These are phyloP conservation scores for Boletus sp. DNA, from an alignment of 1,284 basidiomycete species.

Conservation along the genomic window DNA sequence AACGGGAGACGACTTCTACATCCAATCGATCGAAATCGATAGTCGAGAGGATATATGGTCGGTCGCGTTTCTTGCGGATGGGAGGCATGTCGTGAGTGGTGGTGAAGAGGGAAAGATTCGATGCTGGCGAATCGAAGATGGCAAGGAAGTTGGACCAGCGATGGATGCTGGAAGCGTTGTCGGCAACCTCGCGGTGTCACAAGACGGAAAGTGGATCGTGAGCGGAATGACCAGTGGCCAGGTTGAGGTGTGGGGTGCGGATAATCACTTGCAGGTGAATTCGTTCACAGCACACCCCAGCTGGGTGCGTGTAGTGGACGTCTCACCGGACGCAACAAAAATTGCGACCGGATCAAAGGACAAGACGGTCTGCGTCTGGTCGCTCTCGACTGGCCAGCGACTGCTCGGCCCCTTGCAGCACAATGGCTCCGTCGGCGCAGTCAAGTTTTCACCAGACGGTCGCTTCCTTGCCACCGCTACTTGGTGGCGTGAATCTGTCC, in stretches of 20 bases:
- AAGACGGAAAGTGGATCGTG: conserved; percentile 14
- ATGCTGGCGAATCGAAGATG: conserved; percentile 12
- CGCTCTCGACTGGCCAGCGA: background rate
- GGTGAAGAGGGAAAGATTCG: conserved; percentile 9
- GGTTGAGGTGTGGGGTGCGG: conserved; percentile 6
- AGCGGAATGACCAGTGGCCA: conserved; percentile 1
- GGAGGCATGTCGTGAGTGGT: conserved; percentile 3
- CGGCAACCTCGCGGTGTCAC: conserved; percentile 2
- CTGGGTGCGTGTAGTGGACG: conserved; percentile 4
- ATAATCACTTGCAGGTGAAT: background rate
- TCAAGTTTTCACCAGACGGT: conserved; percentile 10
- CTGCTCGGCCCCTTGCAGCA: conserved; percentile 5
- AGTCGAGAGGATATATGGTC: conserved; percentile 3
- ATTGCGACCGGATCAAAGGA: conserved; percentile 10
- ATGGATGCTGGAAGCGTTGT: conserved; percentile 1
- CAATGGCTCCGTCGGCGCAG: background rate
- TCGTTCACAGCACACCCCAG: background rate
- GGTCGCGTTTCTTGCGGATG: background rate
- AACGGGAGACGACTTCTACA: no score
- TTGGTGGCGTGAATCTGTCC: conserved; percentile 1
- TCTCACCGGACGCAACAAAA: conserved; percentile 10
- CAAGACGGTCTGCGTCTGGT: conserved; percentile 7
- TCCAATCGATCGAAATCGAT: background rate
- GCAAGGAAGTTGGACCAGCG: background rate
- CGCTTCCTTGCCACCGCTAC: conserved; percentile 7